A percentile compares a stretch with the other conserved stretches of the same genome.
These are phyloP conservation scores for Pisolithus microcarpus DNA, from an alignment of 768 basidiomycete genomes.

Conservation along the genomic window DNA sequence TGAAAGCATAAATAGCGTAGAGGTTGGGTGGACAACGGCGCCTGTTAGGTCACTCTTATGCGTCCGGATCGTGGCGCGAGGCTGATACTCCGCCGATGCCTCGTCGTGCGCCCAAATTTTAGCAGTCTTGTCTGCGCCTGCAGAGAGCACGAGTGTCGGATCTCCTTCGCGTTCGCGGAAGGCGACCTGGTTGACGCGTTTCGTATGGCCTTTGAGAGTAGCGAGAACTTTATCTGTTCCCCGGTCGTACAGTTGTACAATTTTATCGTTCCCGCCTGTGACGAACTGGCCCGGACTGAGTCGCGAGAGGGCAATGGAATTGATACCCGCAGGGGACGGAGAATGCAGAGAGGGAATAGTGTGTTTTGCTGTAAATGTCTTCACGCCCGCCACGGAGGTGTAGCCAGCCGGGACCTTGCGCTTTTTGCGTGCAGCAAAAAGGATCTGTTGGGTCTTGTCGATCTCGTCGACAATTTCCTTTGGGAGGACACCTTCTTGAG, in stretches of 20 bases:
- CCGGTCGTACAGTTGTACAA: conserved; percentile 91
- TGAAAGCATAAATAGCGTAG: conserved; percentile 64
- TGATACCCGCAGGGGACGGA: conserved; percentile 87
- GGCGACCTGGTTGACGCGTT: conserved; percentile 86
- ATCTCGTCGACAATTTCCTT: conserved; percentile 54
- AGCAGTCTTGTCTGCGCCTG: conserved; percentile 88
- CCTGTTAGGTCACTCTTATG: conserved; percentile 91
- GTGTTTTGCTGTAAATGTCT: conserved; percentile 61
- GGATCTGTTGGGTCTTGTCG: conserved; percentile 57
- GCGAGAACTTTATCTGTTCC: conserved; percentile 83
- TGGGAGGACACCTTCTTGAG: conserved; percentile 59
- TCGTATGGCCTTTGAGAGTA: conserved; percentile 92
- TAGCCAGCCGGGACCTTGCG: conserved; percentile 79
- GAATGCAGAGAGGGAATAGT: conserved; percentile 86
- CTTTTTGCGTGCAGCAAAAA: conserved; percentile 88
- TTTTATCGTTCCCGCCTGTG: conserved; percentile 93
- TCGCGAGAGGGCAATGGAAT: conserved; percentile 72
- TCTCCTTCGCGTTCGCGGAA: conserved; percentile 73
- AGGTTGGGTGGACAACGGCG: conserved; percentile 81
- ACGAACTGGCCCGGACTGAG: conserved; percentile 67
- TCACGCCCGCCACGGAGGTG: conserved; percentile 61
- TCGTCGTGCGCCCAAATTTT: conserved; percentile 83
- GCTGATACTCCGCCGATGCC: conserved; percentile 74
- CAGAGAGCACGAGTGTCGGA: conserved; percentile 71
- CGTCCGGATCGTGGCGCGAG: conserved; percentile 65